These are phyloP conservation scores for Paramecium tetraurelia DNA, from an alignment of 73 alveolate genomes.

Conservation along the genomic window DNA sequence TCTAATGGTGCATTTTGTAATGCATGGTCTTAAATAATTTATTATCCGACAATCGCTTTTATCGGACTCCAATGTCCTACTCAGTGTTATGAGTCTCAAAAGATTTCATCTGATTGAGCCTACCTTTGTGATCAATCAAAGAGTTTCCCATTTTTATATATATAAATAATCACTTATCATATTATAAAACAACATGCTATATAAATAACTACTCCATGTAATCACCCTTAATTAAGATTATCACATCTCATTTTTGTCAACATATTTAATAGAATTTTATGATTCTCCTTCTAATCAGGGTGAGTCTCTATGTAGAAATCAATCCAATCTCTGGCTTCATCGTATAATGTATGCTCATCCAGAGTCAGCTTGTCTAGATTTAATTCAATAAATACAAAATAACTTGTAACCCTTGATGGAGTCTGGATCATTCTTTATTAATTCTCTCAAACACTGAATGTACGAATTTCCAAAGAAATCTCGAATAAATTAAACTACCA, in stretches of 20 bases:
- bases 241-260: background rate
- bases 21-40: background rate
- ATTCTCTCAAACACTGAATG: background rate
- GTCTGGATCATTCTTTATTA: background rate
- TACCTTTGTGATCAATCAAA: background rate
- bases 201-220: too few relatives aligned
- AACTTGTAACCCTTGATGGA: background rate
- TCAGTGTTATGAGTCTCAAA: background rate
- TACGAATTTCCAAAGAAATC: background rate
- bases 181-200: background rate
- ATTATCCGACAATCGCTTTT: background rate
- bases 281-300: background rate
- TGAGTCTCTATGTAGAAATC: background rate
- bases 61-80: background rate
- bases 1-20: background rate
- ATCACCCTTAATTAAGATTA: too few relatives aligned
- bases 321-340: background rate
- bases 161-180: background rate
- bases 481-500: background rate
- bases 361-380: background rate
- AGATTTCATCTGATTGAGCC: background rate
- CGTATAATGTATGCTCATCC: background rate
- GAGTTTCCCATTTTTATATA: constrained; percentile 8
- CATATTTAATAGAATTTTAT: background rate
- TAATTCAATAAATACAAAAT: background rate